Conservation (phyloP, 768 basidiomycete genomes). For the Dacryopinax primogenitus region DNA sequence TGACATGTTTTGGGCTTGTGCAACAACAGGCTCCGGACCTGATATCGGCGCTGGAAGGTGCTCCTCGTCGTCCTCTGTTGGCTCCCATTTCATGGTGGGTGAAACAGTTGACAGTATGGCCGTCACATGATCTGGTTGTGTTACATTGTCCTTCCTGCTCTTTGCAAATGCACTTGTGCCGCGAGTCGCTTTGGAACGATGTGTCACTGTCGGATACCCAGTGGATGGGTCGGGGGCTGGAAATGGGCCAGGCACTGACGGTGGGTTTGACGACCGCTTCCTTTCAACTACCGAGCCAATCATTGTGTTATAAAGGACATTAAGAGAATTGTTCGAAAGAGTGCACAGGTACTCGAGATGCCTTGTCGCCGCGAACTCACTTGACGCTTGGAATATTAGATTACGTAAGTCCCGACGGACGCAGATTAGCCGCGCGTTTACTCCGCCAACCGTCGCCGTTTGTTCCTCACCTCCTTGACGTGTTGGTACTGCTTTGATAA, state of each 20-base stretch:
- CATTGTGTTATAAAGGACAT: slow-evolving; percentile 17
- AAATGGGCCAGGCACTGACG: slow-evolving; percentile 22
- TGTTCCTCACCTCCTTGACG: no score
- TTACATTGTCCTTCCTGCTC: slow-evolving; percentile 8
- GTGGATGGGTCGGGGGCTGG: slow-evolving; percentile 23
- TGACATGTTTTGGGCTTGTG: background rate
- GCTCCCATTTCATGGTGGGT: slow-evolving; percentile 15
- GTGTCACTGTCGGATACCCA: slow-evolving; percentile 53
- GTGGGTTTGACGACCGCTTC: slow-evolving; percentile 17
- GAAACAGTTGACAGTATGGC: slow-evolving; percentile 17
- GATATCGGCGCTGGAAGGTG: slow-evolving; percentile 2
- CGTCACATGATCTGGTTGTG: slow-evolving; percentile 17
- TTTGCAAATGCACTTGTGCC: slow-evolving; percentile 22
- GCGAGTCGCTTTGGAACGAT: slow-evolving; percentile 48
- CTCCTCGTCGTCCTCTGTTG: slow-evolving; percentile 16
- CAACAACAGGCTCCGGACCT: background rate
- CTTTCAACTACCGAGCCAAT: slow-evolving; percentile 41
- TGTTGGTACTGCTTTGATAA: no score
- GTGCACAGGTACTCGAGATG: no score
- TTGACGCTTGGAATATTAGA: no score
- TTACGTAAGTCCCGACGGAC: no score
- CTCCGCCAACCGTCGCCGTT: no score
- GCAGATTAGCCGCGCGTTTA: no score
- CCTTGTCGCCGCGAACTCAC: no score
- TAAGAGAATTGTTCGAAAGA: background rate